Percentiles rank a stretch among this genome's conserved stretches.
Conservation (phyloP, 208 protist genomes). For the Zelonia costaricensis region DNA sequence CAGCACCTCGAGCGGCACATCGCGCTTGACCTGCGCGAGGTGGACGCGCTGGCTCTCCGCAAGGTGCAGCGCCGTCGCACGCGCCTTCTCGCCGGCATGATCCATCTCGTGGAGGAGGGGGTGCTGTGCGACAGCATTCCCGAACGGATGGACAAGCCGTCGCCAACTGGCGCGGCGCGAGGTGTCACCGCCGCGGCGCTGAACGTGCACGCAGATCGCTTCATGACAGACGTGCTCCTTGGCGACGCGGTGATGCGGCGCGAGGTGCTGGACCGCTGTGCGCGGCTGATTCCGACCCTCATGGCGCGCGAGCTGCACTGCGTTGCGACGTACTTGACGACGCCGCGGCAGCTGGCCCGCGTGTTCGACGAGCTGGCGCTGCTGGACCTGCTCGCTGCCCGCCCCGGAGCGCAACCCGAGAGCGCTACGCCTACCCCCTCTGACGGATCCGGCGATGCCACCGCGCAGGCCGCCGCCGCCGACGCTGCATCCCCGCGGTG, state of each 20-base stretch:
- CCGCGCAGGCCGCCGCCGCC: neutral
- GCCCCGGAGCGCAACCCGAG: neutral
- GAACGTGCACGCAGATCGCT: slow-evolving; percentile 27
- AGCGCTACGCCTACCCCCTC: neutral
- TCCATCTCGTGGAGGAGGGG: slow-evolving; percentile 46
- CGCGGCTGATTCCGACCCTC: slow-evolving; percentile 57
- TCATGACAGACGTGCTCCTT: slow-evolving; percentile 50
- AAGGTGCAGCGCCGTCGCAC: slow-evolving; percentile 59
- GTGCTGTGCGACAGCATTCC: slow-evolving; percentile 53
- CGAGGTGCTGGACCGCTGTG: slow-evolving; percentile 64
- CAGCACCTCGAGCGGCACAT: slow-evolving; percentile 75
- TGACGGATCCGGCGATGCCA: neutral
- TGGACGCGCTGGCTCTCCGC: slow-evolving; percentile 56
- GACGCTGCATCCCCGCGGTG: neutral
- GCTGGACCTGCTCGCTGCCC: slow-evolving; percentile 21
- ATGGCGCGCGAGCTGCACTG: slow-evolving; percentile 38
- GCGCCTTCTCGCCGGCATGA: slow-evolving; percentile 59
- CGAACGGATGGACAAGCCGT: too few species aligned
- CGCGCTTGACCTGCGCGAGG: slow-evolving; percentile 60
- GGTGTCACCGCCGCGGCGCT: slow-evolving; percentile 2
- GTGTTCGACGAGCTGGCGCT: slow-evolving; percentile 67
- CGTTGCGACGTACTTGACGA: slow-evolving; percentile 55
- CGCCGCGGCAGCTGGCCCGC: slow-evolving; percentile 40
- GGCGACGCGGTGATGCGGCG: slow-evolving; percentile 49
- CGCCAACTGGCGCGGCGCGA: neutral